These are phyloP conservation scores for Verticillium isaacii DNA, from an alignment of 2,329 filamentous ascomycete genomes.

Conservation along the genomic window DNA sequence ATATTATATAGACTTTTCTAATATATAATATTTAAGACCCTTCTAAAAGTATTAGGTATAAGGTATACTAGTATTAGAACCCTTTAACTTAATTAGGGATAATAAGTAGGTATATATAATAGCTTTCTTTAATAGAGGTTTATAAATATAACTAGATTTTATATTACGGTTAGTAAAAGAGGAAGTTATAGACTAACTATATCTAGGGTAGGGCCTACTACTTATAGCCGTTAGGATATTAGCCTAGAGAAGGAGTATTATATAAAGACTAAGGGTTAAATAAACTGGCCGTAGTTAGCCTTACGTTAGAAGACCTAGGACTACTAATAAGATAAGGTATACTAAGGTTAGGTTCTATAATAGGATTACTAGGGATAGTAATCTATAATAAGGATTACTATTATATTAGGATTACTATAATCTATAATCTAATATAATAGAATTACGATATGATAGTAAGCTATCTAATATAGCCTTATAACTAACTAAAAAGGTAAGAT, in stretches of 20 bases:
- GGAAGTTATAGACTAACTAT: not conserved
- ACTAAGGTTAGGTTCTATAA: no score
- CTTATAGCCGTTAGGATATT: not conserved
- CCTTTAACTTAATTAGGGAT: not conserved
- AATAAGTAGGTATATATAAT: not conserved
- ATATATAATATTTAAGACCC: not conserved
- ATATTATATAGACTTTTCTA: no score
- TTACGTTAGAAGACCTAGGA: no score
- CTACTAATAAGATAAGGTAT: no score
- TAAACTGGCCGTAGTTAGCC: not conserved
- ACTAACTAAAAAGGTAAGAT: no score
- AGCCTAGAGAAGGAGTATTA: no score
- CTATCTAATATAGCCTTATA: no score
- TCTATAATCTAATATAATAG: no score
- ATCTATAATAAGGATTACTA: no score
- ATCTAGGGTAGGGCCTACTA: not conserved
- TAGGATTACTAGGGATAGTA: no score
- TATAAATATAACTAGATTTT: not conserved
- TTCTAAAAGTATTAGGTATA: not conserved
- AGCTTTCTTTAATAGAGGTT: not conserved
- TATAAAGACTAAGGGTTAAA: not conserved
- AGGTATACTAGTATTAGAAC: not conserved
- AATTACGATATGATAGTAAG: no score
- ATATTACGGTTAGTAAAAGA: not conserved
- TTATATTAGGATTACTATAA: no score